phyloP scores from a whole-genome alignment of 331 rosid genomes.

The Quercus phellos region DNA sequence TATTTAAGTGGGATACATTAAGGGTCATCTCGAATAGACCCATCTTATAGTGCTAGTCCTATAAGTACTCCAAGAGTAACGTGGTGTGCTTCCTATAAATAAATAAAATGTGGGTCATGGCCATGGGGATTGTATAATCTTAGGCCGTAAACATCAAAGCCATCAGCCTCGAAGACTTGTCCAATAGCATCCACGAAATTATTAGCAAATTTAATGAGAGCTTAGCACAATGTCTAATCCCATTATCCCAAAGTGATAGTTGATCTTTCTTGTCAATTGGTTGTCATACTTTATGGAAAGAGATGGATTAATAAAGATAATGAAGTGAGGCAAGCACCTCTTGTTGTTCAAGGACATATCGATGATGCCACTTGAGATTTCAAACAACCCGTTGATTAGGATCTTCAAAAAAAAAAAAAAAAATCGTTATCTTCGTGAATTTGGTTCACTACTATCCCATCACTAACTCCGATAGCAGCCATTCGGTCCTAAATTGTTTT shows the following conservation, averaged over 20 bases:
- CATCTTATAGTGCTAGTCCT: background rate
- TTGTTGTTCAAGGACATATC: constrained; percentile 28
- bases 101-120: constrained; percentile 33
- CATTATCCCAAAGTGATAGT: constrained; percentile 38
- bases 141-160: constrained; percentile 19
- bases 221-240: constrained; percentile 38
- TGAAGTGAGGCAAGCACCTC: constrained; percentile 3
- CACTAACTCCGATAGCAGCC: background rate
- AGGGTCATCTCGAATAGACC: constrained; percentile 19
- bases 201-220: constrained; percentile 18
- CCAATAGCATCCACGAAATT: constrained; percentile 18
- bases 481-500: background rate
- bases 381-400: constrained; percentile 14
- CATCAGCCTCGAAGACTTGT: constrained; percentile 23
- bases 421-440: constrained; percentile 13
- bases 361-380: constrained; percentile 25
- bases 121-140: constrained; percentile 16
- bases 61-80: constrained; percentile 19
- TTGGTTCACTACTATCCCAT: constrained; percentile 15
- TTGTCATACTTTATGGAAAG: constrained; percentile 32
- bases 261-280: constrained; percentile 45
- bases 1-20: constrained; percentile 17
- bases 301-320: constrained; percentile 19
- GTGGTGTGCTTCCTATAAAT: constrained; percentile 37
- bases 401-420: background rate